Evolutionary conservation across 2,329 filamentous ascomycete genomes (phyloP).

Genomic region (Claviceps sp.): DNA sequence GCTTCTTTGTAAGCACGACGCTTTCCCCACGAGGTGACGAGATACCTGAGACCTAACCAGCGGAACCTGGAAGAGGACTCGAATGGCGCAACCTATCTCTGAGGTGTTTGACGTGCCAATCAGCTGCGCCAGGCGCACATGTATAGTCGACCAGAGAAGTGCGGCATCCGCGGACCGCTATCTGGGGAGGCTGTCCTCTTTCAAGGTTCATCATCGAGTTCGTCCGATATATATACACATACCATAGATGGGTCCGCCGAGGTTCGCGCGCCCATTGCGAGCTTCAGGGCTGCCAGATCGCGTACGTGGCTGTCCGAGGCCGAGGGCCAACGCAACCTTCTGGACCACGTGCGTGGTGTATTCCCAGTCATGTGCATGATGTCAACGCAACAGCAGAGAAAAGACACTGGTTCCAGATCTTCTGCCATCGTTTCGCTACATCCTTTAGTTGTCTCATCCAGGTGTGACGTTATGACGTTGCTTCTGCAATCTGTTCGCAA

Average conservation of each 20-base stretch:
- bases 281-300: slow-evolving; percentile 73
- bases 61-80: slow-evolving; percentile 58
- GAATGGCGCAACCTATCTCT: slow-evolving; percentile 53
- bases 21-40: too few species aligned
- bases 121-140: slow-evolving; percentile 80
- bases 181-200: slow-evolving; percentile 65
- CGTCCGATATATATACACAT: slow-evolving; percentile 77
- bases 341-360: slow-evolving; percentile 66
- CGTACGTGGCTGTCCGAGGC: slow-evolving; percentile 77
- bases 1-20: too few species aligned
- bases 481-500: slow-evolving; percentile 21
- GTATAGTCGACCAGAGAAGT: slow-evolving; percentile 77
- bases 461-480: too few species aligned
- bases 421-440: not conserved
- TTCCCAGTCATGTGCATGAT: slow-evolving; percentile 45
- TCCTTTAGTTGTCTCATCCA: not conserved
- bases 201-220: slow-evolving; percentile 89
- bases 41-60: slow-evolving; percentile 34
- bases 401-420: not conserved
- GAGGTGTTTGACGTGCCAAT: slow-evolving; percentile 66
- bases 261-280: slow-evolving; percentile 73
- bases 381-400: too few species aligned
- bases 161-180: slow-evolving; percentile 39
- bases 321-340: slow-evolving; percentile 61
- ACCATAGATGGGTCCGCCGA: slow-evolving; percentile 54